Conservation (phyloP, 2,329 filamentous ascomycete species). For the Catunica adiposa region DNA sequence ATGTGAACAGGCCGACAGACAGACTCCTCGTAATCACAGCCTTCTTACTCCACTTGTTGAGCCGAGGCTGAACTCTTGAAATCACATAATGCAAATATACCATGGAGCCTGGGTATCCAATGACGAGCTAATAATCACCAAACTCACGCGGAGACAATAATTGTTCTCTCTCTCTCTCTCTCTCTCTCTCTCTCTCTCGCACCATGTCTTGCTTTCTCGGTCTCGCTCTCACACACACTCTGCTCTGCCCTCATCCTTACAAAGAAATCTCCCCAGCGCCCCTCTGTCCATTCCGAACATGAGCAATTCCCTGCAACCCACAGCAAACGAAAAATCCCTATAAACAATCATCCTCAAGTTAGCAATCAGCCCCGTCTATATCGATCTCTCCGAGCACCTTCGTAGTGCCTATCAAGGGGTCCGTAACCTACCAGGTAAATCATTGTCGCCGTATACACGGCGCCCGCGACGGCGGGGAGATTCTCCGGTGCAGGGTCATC, state of each 20-base stretch:
- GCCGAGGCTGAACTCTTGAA: too few relatives aligned
- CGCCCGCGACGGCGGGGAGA: conserved; percentile 61
- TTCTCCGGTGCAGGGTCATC: conserved; percentile 54
- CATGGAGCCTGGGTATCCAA: too few relatives aligned
- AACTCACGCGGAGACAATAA: too few relatives aligned
- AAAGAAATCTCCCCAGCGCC: conserved; percentile 1
- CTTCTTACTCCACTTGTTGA: neutral
- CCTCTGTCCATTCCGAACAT: conserved; percentile 58
- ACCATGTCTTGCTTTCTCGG: too few relatives aligned
- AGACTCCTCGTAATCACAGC: neutral
- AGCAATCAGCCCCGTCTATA: neutral
- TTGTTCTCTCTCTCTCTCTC: too few relatives aligned
- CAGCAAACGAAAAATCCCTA: conserved; percentile 87
- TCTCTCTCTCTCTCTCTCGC: too few relatives aligned
- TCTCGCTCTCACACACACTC: too few relatives aligned
- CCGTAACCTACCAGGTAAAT: conserved; percentile 62
- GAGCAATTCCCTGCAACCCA: conserved; percentile 71
- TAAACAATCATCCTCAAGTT: neutral
- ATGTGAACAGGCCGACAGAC: neutral
- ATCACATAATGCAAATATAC: too few relatives aligned
- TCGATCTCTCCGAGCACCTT: neutral
- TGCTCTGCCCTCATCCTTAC: neutral
- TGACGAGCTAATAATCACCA: neutral
- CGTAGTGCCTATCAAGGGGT: neutral
- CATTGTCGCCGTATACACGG: conserved; percentile 73